phyloP scores from a whole-genome alignment of 1,139 yeast genomes.

The Magnusiomyces sp. region DNA sequence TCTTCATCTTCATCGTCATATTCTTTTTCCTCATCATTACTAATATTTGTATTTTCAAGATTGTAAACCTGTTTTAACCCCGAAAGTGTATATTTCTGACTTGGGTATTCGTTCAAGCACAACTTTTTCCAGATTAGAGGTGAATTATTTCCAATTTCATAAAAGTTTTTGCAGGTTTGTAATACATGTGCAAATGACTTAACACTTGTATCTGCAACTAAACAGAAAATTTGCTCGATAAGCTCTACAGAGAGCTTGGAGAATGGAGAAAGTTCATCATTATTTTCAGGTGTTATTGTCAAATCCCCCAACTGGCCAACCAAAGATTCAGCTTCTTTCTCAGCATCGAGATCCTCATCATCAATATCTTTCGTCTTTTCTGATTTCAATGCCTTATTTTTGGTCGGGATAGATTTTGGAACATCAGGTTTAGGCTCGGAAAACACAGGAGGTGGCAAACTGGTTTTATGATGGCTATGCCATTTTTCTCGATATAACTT shows the following conservation, averaged over 20 bases:
- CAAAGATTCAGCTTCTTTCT: constrained; percentile 29
- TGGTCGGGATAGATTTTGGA: not conserved
- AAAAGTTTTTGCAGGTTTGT: constrained; percentile 51
- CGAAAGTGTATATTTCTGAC: constrained; percentile 36
- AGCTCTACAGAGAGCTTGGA: constrained; percentile 58
- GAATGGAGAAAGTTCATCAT: constrained; percentile 44
- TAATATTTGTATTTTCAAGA: not conserved
- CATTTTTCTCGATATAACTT: constrained; percentile 50
- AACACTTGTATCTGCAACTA: constrained; percentile 42
- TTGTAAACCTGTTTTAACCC: constrained; percentile 8
- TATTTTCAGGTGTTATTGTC: constrained; percentile 35
- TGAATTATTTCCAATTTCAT: constrained; percentile 52
- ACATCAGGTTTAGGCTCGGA: not conserved
- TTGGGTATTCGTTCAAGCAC: constrained; percentile 48
- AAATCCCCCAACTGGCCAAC: constrained; percentile 31
- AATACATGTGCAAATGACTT: constrained; percentile 63
- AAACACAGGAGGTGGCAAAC: not conserved
- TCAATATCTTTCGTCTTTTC: too few species aligned
- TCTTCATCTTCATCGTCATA: constrained; percentile 11
- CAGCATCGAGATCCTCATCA: constrained; percentile 18
- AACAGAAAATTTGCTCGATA: constrained; percentile 45
- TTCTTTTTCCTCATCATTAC: constrained; percentile 3
- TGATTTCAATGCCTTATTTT: too few species aligned
- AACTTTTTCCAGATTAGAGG: constrained; percentile 50
- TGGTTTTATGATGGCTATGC: constrained; percentile 17